Base-by-base conservation (phyloP, 495 filamentous ascomycete species). In the Penicillium macrosclerotiorum region DNA sequence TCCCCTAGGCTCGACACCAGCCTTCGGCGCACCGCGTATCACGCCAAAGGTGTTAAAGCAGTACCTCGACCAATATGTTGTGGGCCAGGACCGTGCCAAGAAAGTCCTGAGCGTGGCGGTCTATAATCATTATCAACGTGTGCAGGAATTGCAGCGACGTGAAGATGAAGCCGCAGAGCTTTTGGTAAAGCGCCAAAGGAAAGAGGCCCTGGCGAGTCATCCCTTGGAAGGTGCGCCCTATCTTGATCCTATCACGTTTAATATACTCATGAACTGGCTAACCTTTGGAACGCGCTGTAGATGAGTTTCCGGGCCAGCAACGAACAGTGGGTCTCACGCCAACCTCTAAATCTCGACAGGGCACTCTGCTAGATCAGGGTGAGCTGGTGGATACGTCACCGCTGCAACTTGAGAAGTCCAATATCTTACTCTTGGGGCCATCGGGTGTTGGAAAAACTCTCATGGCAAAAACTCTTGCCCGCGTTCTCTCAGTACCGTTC, bases 371-470 rank as follows among this genome's bases (percentile, higher is more conserved):
- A 33, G 57, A 63, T 32, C 72, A 61, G 54, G 44, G 23, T 44
- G 75, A 51, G 38, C 60, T 78, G 40, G 65, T 82, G 26, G 72
- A 81, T 62, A 65, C 69, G 11, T 76, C 77, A 1, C 81, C 85
- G 16, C 71, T 93, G 27, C 86, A 88, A 33, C 81, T 98, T 27
- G 93, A 96, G 58, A 98, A 98, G 71, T 93, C 90, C 42, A 98
- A 98, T 59, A 77, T 98, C n/a, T 69, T 97, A 18, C 68, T 96
- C 43, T 79, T 98, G 5, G 93, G 93, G 0, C 94, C 93, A 0
- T 94, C 94, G 0, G 93, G 94, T 3, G 93, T 97, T 4, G 93
- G 93, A 0, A 98, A 98, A 67, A 98, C 94, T 0, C 80, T 96
- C 27, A 97, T 98, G 78, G 82, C 88, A 22, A 89, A 92, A 72